phyloP scores from a whole-genome alignment of 371 early-diverging fungal genomes.

The Fennellomyces sp. region DNA sequence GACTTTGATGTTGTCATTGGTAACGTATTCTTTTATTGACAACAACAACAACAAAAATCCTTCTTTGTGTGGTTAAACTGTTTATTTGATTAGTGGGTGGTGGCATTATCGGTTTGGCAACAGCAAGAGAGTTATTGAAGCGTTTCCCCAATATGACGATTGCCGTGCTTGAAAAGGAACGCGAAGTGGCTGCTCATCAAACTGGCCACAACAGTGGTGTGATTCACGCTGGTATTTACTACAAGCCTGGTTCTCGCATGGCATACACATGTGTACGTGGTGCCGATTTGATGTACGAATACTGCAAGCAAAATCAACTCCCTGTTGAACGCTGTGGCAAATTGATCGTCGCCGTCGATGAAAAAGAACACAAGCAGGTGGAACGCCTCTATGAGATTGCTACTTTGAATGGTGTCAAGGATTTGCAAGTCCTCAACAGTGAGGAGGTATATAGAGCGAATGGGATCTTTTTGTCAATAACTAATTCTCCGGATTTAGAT shows the following conservation, averaged over 20 bases:
- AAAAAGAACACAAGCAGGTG: constrained; percentile 47
- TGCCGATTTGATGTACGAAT: constrained; percentile 52
- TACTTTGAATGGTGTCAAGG: constrained; percentile 49
- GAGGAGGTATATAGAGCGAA: constrained; percentile 31
- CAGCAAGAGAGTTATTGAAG: constrained; percentile 51
- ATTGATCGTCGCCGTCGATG: constrained; percentile 48
- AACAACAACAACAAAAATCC: background rate
- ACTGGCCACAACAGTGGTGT: constrained; percentile 56
- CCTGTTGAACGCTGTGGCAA: constrained; percentile 56
- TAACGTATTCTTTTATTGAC: constrained; percentile 7
- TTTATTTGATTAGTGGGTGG: constrained; percentile 16
- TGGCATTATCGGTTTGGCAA: constrained; percentile 46
- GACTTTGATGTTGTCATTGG: constrained; percentile 55
- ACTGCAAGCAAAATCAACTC: constrained; percentile 50
- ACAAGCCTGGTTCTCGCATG: constrained; percentile 54
- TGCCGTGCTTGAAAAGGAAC: constrained; percentile 51
- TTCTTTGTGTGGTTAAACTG: background rate
- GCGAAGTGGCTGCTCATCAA: constrained; percentile 55
- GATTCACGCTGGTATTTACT: constrained; percentile 55
- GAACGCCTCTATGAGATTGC: constrained; percentile 44
- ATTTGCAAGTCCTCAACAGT: constrained; percentile 43
- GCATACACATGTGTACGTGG: constrained; percentile 53
- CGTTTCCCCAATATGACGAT: constrained; percentile 52
- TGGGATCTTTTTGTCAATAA: background rate
- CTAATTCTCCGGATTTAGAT: constrained; percentile 27